These are phyloP conservation scores for Trichoderma sp. DNA, from an alignment of 2,329 filamentous ascomycete species.

Conservation along the genomic window DNA sequence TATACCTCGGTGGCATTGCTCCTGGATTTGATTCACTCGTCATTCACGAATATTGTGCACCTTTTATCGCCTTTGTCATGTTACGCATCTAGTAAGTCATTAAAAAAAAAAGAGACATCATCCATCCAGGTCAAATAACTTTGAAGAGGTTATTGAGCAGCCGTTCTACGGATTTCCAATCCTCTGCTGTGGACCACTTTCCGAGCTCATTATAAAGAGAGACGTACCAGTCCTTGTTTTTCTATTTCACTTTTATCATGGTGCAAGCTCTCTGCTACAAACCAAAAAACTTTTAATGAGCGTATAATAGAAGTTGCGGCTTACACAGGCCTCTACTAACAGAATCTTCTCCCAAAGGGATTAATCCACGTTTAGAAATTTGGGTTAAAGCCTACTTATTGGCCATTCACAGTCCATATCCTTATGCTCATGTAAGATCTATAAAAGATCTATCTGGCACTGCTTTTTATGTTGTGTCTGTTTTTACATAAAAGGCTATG, in stretches of 20 bases:
- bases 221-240: background rate
- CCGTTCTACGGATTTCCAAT: background rate
- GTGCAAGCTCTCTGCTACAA: background rate
- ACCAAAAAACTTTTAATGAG: background rate
- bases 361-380: background rate
- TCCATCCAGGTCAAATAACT: background rate
- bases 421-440: too few relatives aligned
- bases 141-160: background rate
- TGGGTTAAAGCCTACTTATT: too few relatives aligned
- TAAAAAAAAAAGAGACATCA: background rate
- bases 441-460: too few relatives aligned
- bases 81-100: background rate
- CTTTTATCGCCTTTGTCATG: background rate
- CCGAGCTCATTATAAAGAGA: background rate
- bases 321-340: background rate
- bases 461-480: too few relatives aligned
- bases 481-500: too few relatives aligned
- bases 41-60: background rate
- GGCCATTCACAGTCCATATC: too few relatives aligned
- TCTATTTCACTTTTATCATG: background rate
- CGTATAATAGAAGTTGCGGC: background rate
- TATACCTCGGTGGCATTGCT: too few relatives aligned
- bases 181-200: slow-evolving; percentile 1
- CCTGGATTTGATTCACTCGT: background rate
- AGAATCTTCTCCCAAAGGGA: background rate